Evolutionary conservation across 176 grass and related monocot genomes (phyloP).

Genomic region (Raddia guianensis): DNA sequence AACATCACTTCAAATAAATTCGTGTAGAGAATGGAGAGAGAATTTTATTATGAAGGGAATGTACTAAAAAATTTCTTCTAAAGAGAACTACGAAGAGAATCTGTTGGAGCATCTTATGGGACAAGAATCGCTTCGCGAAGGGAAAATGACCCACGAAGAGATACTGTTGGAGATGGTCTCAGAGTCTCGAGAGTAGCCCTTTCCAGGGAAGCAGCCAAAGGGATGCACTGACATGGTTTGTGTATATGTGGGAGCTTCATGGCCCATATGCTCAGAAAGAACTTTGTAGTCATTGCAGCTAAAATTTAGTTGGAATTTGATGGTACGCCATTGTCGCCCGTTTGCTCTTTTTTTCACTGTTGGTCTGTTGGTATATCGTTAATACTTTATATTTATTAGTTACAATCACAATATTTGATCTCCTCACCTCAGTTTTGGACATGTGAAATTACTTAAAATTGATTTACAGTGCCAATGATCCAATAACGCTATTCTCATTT

Average conservation of each 20-base stretch:
- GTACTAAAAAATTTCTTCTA: no score
- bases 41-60: no score
- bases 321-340: neutral
- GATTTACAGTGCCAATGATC: neutral
- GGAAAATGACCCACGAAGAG: no score
- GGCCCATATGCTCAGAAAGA: neutral
- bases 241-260: constrained; percentile 17
- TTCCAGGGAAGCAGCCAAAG: constrained; percentile 10
- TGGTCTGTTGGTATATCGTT: neutral
- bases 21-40: no score
- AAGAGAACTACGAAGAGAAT: no score
- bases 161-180: no score
- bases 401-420: constrained; percentile 14
- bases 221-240: constrained; percentile 7
- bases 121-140: no score
- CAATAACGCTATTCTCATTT: neutral
- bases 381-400: neutral
- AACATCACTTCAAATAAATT: no score
- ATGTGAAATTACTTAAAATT: constrained; percentile 9
- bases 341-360: constrained; percentile 16
- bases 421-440: neutral
- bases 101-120: no score
- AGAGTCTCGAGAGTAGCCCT: neutral
- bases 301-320: constrained; percentile 15
- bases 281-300: neutral